Conservation (phyloP, 306 rosid species). For the Crotalaria pallida region DNA sequence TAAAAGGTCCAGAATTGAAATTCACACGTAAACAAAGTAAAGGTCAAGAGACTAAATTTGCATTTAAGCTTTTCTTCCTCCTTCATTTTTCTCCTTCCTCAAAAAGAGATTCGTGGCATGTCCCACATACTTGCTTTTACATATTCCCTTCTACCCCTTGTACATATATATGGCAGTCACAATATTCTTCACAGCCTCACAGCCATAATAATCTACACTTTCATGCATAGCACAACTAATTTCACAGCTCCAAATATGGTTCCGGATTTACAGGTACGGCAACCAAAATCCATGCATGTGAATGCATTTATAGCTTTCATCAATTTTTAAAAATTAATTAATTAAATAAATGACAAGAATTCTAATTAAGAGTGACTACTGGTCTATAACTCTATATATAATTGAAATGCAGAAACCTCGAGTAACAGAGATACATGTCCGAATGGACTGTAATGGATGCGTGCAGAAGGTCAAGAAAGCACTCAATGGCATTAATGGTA, state of each 20-base stretch:
- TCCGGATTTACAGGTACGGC: constrained; percentile 58
- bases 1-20: too few species aligned
- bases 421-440: constrained; percentile 59
- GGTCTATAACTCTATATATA: too few species aligned
- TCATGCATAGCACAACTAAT: neutral
- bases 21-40: too few species aligned
- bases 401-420: constrained; percentile 65
- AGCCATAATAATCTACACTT: constrained; percentile 28
- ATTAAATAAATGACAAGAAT: neutral
- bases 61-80: too few species aligned
- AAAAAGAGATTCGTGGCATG: constrained; percentile 59
- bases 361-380: neutral
- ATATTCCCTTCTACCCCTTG: constrained; percentile 40
- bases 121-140: constrained; percentile 48
- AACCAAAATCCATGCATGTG: neutral
- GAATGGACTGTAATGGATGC: constrained; percentile 83
- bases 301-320: neutral
- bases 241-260: constrained; percentile 42
- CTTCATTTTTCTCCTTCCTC: neutral
- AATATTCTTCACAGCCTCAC: constrained; percentile 46
- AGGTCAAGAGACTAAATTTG: too few species aligned
- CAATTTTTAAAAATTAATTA: too few species aligned
- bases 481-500: constrained; percentile 58
- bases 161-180: constrained; percentile 33
- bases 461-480: constrained; percentile 79